Base-by-base conservation (phyloP, 495 filamentous ascomycete species). In the Darksidea phi region DNA sequence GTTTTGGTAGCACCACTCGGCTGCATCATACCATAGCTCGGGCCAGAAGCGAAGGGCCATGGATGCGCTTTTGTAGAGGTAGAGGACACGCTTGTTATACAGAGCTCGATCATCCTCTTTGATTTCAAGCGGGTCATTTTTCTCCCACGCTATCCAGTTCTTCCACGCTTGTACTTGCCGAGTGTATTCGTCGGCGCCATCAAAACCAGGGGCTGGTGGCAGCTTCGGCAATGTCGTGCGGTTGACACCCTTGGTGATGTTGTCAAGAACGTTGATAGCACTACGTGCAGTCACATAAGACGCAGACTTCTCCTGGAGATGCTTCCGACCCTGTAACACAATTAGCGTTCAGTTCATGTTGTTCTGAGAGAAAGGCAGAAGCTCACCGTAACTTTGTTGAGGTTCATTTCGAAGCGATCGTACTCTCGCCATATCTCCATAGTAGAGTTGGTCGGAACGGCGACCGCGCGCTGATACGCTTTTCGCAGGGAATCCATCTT, bases 371-470 rank as follows among this genome's bases (percentile, higher is more conserved):
- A 24, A 15, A 36, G 3, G 20, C 18, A 3, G 11, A 43, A 17
- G 73, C 75, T 75, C 78, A 90, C 88, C 41, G 89, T 89, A 54
- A 89, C 78, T 74, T 96, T 97, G 74, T 96, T 97, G 32, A 96
- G 74, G 8, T 84, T 82, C 84, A 91, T 89, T 74, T 98, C 94
- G 69, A 97, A 98, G 67, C 86, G 81, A 74, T 96, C 91, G 69
- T 97, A 98, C 70, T 98, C 93, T 75, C 94, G 96, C 94, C 94
- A 98, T 10, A 98, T 72, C 12, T 77, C 79, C 66, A 91, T 89
- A 48, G 94, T 81, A 32, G 83, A 88, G 47, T 86, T 80, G 12
- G 87, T 93, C 4, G 94, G 94, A 52, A 96, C 83, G 62, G 81
- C 85, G 41, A 95, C 86, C 13, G 94, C 93, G 28, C 85, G 85